A percentile compares a stretch with the other conserved stretches of the same genome.
Conservation (phyloP, 768 basidiomycete species). For the Tylopilus cervinicoccineus region DNA sequence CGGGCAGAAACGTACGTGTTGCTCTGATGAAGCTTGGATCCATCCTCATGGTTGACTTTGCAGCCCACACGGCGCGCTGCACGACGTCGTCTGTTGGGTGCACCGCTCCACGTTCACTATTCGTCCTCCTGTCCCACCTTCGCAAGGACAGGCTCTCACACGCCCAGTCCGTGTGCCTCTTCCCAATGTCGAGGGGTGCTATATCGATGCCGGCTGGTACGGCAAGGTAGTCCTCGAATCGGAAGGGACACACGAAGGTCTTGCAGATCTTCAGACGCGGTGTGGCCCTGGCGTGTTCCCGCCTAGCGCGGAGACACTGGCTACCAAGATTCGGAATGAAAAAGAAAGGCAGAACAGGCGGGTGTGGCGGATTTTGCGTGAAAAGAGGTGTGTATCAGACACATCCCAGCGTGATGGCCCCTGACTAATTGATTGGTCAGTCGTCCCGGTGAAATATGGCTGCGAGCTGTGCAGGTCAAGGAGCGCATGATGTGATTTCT, state of each 20-base stretch:
- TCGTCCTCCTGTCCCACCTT: constrained; percentile 42
- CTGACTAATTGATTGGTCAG: neutral
- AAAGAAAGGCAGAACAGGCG: constrained; percentile 43
- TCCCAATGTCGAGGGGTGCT: constrained; percentile 49
- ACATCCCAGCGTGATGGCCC: constrained; percentile 2
- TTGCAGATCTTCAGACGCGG: constrained; percentile 71
- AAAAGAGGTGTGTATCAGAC: constrained; percentile 56
- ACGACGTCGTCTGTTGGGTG: constrained; percentile 84
- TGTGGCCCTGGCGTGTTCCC: constrained; percentile 69
- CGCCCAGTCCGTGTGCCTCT: constrained; percentile 41
- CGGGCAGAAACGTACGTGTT: constrained; percentile 73
- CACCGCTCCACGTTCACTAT: constrained; percentile 76
- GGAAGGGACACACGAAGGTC: constrained; percentile 83
- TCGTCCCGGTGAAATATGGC: constrained; percentile 27
- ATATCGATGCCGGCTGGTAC: constrained; percentile 78
- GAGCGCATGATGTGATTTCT: constrained; percentile 49
- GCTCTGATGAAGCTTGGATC: neutral
- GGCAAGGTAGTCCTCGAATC: constrained; percentile 81
- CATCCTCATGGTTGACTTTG: constrained; percentile 1
- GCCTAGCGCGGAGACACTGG: constrained; percentile 42
- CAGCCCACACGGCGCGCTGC: constrained; percentile 75
- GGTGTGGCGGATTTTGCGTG: constrained; percentile 71
- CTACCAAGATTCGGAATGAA: constrained; percentile 33
- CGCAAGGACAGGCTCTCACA: constrained; percentile 25
- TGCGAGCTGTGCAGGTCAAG: constrained; percentile 56